These are phyloP conservation scores for Suhomyces anneliseae DNA, from an alignment of 1,139 yeast genomes.

Conservation along the genomic window DNA sequence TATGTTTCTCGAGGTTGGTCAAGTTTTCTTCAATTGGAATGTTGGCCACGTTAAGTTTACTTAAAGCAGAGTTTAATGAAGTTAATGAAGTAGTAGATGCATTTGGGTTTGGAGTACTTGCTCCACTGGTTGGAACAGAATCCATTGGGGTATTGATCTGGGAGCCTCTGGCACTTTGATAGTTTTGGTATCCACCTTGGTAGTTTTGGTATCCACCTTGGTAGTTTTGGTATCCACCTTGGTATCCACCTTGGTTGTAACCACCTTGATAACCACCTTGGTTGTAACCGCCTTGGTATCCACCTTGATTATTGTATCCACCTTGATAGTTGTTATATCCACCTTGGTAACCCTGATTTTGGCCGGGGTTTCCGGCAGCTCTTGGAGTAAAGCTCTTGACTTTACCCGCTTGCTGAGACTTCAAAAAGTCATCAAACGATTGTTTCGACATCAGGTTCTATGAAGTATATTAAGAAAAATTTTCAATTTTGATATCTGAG, in stretches of 20 bases:
- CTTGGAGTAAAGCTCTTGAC: constrained; percentile 14
- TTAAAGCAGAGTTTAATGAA: constrained; percentile 68
- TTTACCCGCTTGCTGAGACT: constrained; percentile 26
- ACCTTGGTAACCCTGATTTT: constrained; percentile 10
- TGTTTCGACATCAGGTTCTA: constrained; percentile 27
- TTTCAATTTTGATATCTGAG: constrained; percentile 1
- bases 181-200: constrained; percentile 1
- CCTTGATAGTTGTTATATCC: constrained; percentile 8
- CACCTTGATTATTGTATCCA: constrained; percentile 2
- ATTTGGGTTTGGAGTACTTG: constrained; percentile 35
- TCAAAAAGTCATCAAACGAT: constrained; percentile 37
- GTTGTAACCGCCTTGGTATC: neutral
- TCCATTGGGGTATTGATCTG: constrained; percentile 29
- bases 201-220: constrained; percentile 7
- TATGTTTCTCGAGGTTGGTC: constrained; percentile 54
- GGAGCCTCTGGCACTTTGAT: constrained; percentile 8
- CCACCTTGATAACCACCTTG: constrained; percentile 9
- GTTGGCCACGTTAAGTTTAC: constrained; percentile 54
- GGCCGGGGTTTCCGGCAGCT: constrained; percentile 4
- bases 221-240: constrained; percentile 3
- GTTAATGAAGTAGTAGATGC: constrained; percentile 69
- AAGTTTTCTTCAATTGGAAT: constrained; percentile 71
- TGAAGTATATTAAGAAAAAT: constrained; percentile 1
- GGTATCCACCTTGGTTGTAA: neutral
- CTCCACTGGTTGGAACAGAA: constrained; percentile 44